Conservation (phyloP, 75 land plant species). For the Cunninghamia lanceolata region DNA sequence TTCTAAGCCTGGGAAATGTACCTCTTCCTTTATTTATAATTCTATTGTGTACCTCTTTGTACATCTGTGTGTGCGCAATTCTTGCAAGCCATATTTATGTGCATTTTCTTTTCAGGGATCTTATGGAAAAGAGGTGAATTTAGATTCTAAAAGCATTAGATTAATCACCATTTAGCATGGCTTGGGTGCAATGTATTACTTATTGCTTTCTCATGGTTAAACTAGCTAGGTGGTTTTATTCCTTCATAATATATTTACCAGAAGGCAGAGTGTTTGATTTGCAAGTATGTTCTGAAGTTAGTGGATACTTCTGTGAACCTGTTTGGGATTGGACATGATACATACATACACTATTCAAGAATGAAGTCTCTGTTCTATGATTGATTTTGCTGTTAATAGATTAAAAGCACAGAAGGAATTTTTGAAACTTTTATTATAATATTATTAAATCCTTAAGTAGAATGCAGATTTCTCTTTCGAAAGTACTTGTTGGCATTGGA, state of each 20-base stretch:
- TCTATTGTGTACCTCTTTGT: too few species aligned
- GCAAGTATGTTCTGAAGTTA: background rate
- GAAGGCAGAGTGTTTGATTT: background rate
- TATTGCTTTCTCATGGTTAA: background rate
- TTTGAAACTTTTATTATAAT: background rate
- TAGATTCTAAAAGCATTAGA: background rate
- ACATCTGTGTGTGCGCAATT: background rate
- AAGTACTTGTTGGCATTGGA: background rate
- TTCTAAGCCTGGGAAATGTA: background rate
- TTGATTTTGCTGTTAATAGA: background rate
- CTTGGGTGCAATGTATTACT: background rate
- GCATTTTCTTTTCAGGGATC: background rate
- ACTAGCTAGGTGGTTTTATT: conserved; percentile 4
- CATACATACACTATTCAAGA: background rate
- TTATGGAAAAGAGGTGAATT: background rate
- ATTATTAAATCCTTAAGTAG: background rate
- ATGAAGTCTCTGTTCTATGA: background rate
- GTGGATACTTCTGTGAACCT: background rate
- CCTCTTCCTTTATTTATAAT: background rate
- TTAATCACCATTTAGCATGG: background rate
- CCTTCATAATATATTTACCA: background rate
- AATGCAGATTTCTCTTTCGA: background rate
- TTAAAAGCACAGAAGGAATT: background rate
- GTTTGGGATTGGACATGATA: background rate
- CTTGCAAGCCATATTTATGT: background rate